Evolutionary conservation across 345 rosid genomes (phyloP), one percentile per base, ranked within the genome.

Genomic region (Raphanus sativus): DNA sequence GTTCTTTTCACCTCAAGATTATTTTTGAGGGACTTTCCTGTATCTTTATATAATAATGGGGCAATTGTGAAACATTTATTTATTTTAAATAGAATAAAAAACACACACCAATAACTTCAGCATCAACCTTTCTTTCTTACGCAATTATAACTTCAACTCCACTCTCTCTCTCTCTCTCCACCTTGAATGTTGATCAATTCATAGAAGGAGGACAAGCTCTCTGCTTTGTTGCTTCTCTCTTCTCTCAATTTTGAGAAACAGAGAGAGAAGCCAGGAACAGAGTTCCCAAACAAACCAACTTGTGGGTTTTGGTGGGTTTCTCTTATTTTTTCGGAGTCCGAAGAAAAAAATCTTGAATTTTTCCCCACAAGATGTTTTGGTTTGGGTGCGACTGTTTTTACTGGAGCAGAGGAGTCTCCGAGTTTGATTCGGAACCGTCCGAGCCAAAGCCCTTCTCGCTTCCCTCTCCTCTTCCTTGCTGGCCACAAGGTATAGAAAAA

Each of bases 401-500:
- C 75, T 85, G 91, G 94, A 82, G 71, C 73, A 65, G 61, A 74
- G 75, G 67, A 70, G 21, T 40, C 74, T 7, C 72, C 30, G 87
- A 85, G 10, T 65, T 67, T 15, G 48, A 54, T 60, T 56, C 12
- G 11, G 79, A 68, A 69, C 67, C 34, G 34, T 62, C 77, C 2
- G 73, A 82, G 65, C 82, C 87, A 10, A 55, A 82, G 33, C 89
- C 89, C 13, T 91, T 86, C 84, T 86, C 88, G 62, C 81, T 91
- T 83, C 97, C 94, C 64, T 78, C 88, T 38, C 83, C 91, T 7
- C 73, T 91, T 73, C 97, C 97, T 26, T 26, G 81, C 32, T 91
- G 94, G 94, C 94, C 97, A 70, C 81, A 81, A 81, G 97, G 97
- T 91, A 79, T 52, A n/a, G n/a, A n/a, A 21, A 21, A 21, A 16